A percentile compares a stretch with the other conserved stretches of the same genome.
phyloP scores from a whole-genome alignment of 2,329 filamentous ascomycete species.

The Fusarium paranaense region DNA sequence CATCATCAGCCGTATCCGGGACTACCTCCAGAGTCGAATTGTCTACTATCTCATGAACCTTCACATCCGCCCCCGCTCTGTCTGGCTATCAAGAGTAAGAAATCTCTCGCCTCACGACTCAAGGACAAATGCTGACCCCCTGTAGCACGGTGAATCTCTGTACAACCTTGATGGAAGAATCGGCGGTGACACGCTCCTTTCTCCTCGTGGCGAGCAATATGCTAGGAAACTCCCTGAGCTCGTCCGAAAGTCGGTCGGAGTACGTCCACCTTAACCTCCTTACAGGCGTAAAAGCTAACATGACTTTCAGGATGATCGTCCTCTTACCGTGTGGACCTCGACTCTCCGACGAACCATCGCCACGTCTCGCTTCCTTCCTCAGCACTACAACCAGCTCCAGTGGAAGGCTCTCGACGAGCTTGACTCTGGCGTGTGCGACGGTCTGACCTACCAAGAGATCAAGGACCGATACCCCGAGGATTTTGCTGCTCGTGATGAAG shows the following conservation, averaged over 20 bases:
- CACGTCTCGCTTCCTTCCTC: conserved; percentile 84
- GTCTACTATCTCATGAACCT: conserved; percentile 99
- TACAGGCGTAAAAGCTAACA: conserved; percentile 19
- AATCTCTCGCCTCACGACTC: background rate
- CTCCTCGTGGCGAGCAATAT: conserved; percentile 87
- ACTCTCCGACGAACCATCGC: conserved; percentile 86
- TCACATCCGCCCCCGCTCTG: conserved; percentile 94
- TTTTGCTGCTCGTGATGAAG: conserved; percentile 93
- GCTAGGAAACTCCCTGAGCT: conserved; percentile 86
- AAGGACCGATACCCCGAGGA: conserved; percentile 92
- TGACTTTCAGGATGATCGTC: conserved; percentile 64
- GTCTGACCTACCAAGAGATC: conserved; percentile 95
- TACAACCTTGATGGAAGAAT: conserved; percentile 93
- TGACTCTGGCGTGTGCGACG: conserved; percentile 95
- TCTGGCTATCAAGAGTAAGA: conserved; percentile 92
- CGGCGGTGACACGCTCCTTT: conserved; percentile 90
- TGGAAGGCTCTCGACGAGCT: conserved; percentile 99
- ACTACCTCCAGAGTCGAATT: conserved; percentile 95
- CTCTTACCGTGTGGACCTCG: conserved; percentile 72
- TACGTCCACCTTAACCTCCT: conserved; percentile 57
- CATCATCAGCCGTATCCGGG: conserved; percentile 97
- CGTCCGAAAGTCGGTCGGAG: conserved; percentile 86
- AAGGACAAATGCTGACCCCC: conserved; percentile 10
- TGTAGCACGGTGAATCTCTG: conserved; percentile 90
- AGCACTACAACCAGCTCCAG: conserved; percentile 90